Conservation (phyloP, 2,329 filamentous ascomycete genomes). For the Exophiala aquamarina region DNA sequence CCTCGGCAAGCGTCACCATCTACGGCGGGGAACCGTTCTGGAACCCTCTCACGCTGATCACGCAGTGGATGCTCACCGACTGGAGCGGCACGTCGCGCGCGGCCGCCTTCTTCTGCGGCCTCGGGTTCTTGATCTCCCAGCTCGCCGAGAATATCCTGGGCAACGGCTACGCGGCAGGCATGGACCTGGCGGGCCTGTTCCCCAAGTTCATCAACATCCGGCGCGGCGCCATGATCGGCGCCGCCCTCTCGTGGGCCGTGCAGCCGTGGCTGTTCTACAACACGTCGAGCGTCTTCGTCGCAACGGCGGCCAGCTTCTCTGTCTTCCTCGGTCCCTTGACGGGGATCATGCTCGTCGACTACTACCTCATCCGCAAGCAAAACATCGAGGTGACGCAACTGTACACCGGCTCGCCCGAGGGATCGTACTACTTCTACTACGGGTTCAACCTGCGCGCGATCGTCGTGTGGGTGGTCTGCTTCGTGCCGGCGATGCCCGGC, state of each 20-base stretch:
- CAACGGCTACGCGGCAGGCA: background rate
- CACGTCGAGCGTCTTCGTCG: background rate
- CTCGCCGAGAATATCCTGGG: background rate
- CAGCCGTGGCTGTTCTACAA: background rate
- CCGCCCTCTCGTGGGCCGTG: background rate
- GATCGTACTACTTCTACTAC: slow-evolving; percentile 52
- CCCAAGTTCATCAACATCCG: slow-evolving; percentile 6
- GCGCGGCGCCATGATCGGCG: background rate
- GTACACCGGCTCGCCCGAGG: slow-evolving; percentile 46
- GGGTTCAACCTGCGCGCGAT: slow-evolving; percentile 51
- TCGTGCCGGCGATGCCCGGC: slow-evolving; percentile 6
- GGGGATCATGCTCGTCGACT: background rate
- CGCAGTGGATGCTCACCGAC: background rate
- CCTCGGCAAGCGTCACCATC: slow-evolving; percentile 14
- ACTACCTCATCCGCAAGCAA: slow-evolving; percentile 54
- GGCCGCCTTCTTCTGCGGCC: slow-evolving; percentile 1
- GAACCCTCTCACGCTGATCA: background rate
- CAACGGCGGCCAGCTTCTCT: background rate
- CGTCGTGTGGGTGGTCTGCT: slow-evolving; percentile 1
- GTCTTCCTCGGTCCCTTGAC: slow-evolving; percentile 1
- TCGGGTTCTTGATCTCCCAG: background rate
- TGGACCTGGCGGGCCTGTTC: slow-evolving; percentile 37
- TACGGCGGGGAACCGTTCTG: slow-evolving; percentile 8
- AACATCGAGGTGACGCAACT: slow-evolving; percentile 51
- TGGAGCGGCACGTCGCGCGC: background rate